Conservation (phyloP, 2,329 filamentous ascomycete genomes). For the Xylariaceae sp. region DNA sequence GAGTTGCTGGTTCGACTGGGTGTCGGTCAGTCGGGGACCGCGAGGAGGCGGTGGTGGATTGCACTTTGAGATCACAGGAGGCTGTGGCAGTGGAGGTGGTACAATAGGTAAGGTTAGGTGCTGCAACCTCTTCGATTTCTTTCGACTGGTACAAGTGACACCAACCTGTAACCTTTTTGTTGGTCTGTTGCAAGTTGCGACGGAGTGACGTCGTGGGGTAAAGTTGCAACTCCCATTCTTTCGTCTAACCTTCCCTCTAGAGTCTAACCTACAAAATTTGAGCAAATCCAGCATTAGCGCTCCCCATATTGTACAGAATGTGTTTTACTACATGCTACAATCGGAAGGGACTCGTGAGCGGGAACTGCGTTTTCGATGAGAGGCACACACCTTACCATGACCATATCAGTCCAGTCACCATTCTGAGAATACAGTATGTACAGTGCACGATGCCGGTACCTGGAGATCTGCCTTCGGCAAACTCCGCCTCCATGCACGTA, state of each 20-base stretch:
- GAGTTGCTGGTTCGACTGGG: slow-evolving; percentile 2
- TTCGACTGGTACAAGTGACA: too few species aligned
- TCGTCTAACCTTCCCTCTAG: too few species aligned
- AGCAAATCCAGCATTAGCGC: background rate
- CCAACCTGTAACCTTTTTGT: slow-evolving; percentile 8
- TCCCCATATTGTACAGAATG: background rate
- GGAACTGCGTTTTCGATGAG: background rate
- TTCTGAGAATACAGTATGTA: background rate
- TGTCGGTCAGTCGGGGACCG: slow-evolving; percentile 10
- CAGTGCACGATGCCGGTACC: background rate
- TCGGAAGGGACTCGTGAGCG: background rate
- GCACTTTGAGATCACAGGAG: background rate
- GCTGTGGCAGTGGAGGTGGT: slow-evolving; percentile 1
- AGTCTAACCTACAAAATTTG: background rate
- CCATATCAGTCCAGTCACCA: slow-evolving; percentile 6
- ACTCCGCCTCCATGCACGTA: slow-evolving; percentile 10
- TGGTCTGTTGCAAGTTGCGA: background rate
- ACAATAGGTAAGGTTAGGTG: slow-evolving; percentile 6
- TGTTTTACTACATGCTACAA: background rate
- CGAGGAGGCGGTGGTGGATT: background rate
- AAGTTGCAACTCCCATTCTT: background rate
- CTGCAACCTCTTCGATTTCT: slow-evolving; percentile 5
- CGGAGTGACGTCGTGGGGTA: background rate
- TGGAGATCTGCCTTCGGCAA: background rate
- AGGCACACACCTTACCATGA: background rate